A percentile compares a stretch with the other conserved stretches of the same genome.
Conservation (phyloP, 306 rosid genomes). For the Prunus dulcis region DNA sequence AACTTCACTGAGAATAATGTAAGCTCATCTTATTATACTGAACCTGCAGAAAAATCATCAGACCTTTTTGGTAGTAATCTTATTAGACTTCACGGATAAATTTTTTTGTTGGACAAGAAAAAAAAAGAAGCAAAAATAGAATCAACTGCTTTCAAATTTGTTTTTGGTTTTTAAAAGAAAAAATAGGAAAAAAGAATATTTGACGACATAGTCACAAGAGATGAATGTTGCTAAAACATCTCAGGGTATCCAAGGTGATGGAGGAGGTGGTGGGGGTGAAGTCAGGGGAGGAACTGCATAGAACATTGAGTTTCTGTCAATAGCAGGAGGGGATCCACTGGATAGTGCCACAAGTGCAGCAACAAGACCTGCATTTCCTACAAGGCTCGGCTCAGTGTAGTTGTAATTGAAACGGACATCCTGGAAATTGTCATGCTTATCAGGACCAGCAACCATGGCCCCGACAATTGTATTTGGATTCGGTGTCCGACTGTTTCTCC, state of each 20-base stretch:
- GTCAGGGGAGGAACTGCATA: conserved; percentile 1
- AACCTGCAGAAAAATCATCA: not conserved
- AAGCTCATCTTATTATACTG: not conserved
- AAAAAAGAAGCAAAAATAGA: too few relatives aligned
- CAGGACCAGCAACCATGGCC: conserved; percentile 21
- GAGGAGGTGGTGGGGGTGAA: conserved; percentile 1
- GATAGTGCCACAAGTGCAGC: conserved; percentile 26
- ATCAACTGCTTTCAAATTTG: not conserved
- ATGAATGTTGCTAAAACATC: not conserved
- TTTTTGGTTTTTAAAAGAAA: not conserved
- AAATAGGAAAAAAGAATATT: not conserved
- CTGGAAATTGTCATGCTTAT: conserved; percentile 11
- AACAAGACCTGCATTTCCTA: conserved; percentile 31
- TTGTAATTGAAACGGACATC: conserved; percentile 17
- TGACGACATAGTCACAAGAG: not conserved
- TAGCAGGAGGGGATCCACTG: not conserved
- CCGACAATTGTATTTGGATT: conserved; percentile 25
- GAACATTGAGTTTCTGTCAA: conserved; percentile 20
- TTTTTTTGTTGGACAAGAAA: too few relatives aligned
- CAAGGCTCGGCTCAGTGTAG: conserved; percentile 15
- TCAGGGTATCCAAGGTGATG: conserved; percentile 8
- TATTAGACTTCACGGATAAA: too few relatives aligned
- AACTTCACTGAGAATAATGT: not conserved
- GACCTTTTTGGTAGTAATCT: too few relatives aligned
- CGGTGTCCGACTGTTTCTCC: conserved; percentile 13